Conservation (phyloP, 768 basidiomycete species). For the Trametes cinnabarina region DNA sequence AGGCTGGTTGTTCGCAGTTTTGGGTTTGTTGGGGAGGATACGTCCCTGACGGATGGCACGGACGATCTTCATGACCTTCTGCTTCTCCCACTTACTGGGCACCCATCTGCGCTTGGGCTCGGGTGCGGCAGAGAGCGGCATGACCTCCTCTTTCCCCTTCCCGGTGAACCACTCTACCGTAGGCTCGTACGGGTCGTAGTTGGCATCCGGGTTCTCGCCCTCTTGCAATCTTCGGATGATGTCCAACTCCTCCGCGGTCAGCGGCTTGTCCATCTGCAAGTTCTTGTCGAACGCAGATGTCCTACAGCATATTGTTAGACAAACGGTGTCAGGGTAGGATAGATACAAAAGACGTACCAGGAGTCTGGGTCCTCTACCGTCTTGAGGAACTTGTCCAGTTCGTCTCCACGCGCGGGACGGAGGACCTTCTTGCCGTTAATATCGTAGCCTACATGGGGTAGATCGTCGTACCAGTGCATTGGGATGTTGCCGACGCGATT, state of each 20-base stretch:
- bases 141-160: conserved; percentile 89
- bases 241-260: conserved; percentile 89
- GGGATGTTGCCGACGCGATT: conserved; percentile 95
- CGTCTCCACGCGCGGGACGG: conserved; percentile 92
- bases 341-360: conserved; percentile 48
- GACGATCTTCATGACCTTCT: conserved; percentile 99
- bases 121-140: conserved; percentile 88
- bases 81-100: conserved; percentile 99
- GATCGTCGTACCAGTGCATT: conserved; percentile 98
- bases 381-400: conserved; percentile 92
- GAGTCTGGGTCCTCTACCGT: conserved; percentile 89
- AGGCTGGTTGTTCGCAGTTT: conserved; percentile 57
- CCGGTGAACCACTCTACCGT: conserved; percentile 97
- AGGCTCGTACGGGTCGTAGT: conserved; percentile 90
- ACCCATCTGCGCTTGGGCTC: conserved; percentile 97
- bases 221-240: conserved; percentile 89
- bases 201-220: conserved; percentile 87
- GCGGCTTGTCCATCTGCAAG: conserved; percentile 77
- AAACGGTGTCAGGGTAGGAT: background rate
- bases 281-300: conserved; percentile 91
- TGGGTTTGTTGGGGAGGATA: conserved; percentile 88
- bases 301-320: conserved; percentile 43
- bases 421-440: conserved; percentile 92
- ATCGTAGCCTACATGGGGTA: conserved; percentile 98
- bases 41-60: conserved; percentile 96